Evolutionary conservation across 352 stramenopile species (phyloP), one percentile per base, ranked within the genome.

Genomic region (Phytophthora europaea): DNA sequence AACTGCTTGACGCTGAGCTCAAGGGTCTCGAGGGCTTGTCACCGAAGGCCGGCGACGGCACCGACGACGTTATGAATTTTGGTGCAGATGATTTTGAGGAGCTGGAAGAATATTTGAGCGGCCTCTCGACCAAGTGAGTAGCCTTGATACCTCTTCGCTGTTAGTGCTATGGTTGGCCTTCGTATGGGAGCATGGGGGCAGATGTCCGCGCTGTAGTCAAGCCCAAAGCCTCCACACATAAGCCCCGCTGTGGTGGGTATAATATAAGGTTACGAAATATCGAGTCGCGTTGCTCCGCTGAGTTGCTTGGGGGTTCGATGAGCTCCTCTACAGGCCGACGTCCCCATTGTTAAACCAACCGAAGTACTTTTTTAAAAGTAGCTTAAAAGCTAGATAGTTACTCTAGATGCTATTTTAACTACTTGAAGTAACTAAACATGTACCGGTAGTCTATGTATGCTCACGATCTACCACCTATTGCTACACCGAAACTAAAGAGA

Each of bases 31-130:
- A 82, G 13, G 72, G 75, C 2, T 57, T 92, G 56, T 87, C 85
- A 10, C 81, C 85, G 3, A 91, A 87, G 40, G 75, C 60, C 26
- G 75, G 67, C 33, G 75, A 83, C 16, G 79, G 57, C 22, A 70
- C 52, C 22, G 85, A 91, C 28, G 88, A 94, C 57, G 84, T 93
- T 63, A 87, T 95, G 78, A 94, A 96, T 78, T 95, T 97, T 73
- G 88, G 76, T 1, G 90, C 87, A 4, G 90, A 97, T 66, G 87
- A 97, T 82, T 97, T 97, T 74, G 90, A 95, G 40, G 90, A 97
- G 65, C 75, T 97, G 26, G 90, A 97, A 73, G 85, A 97, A 66
- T 97, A 97, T 67, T 76, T 97, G 54, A 97, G 87, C 40, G 87
- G 85, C 7, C 78, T 97, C 22, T 89, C 86, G 33, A 84, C 81